Evolutionary conservation across 495 filamentous ascomycete species (phyloP).

Genomic region (Penicillium alfredii): DNA sequence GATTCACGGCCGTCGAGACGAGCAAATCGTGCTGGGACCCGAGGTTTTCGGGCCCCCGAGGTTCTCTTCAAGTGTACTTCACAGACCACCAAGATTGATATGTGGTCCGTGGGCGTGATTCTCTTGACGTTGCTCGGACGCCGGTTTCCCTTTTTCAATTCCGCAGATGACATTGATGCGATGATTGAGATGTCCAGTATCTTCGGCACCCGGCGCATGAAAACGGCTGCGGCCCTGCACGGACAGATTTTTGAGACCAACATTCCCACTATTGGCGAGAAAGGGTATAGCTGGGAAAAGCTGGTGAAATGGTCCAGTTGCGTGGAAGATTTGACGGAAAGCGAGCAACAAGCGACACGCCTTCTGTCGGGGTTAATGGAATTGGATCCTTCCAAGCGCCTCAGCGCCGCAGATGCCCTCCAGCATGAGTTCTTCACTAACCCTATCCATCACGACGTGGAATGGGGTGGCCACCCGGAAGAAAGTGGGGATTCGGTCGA

Average conservation of each 20-base stretch:
- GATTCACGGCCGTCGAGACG: constrained; percentile 81
- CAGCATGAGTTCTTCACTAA: constrained; percentile 60
- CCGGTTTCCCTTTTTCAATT: constrained; percentile 98
- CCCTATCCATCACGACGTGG: constrained; percentile 41
- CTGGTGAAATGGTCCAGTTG: constrained; percentile 86
- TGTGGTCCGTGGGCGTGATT: constrained; percentile 95
- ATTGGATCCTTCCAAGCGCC: constrained; percentile 49
- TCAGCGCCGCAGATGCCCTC: constrained; percentile 54
- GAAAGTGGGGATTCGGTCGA: constrained; percentile 37
- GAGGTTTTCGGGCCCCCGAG: constrained; percentile 93
- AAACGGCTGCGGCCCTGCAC: constrained; percentile 70
- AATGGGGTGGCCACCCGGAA: constrained; percentile 41
- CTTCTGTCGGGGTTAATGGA: constrained; percentile 63
- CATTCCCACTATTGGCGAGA: constrained; percentile 80
- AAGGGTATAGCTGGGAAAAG: constrained; percentile 82
- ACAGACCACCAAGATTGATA: constrained; percentile 92
- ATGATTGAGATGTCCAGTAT: constrained; percentile 96
- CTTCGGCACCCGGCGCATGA: constrained; percentile 83
- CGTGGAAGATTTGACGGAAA: constrained; percentile 42
- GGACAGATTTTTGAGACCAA: constrained; percentile 84
- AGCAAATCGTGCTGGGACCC: constrained; percentile 92
- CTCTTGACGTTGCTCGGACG: constrained; percentile 82
- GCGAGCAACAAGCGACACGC: constrained; percentile 42
- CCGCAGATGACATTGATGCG: constrained; percentile 90
- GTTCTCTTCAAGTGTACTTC: constrained; percentile 96